Percentiles rank a stretch among this genome's conserved stretches.
These are phyloP conservation scores for Corymbia citriodora DNA, from an alignment of 441 rosid species.

Conservation along the genomic window DNA sequence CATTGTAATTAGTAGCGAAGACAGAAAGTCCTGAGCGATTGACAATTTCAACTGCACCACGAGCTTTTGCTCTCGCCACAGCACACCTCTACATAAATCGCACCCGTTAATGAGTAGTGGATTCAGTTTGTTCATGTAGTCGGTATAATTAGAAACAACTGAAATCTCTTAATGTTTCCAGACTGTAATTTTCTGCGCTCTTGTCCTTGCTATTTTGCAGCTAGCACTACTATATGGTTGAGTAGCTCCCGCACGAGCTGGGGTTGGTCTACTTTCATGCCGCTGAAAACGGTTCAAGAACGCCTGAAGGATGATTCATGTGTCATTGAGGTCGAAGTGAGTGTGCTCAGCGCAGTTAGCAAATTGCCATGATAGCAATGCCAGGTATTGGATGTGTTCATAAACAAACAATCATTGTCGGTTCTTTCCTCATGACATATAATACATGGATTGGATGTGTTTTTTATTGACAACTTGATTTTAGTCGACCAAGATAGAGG, in stretches of 20 bases:
- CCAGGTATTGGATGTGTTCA: not conserved
- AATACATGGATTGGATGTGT: not conserved
- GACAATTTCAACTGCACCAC: not conserved
- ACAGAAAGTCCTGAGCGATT: not conserved
- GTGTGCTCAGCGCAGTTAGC: not conserved
- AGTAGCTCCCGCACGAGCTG: not conserved
- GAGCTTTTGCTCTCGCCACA: not conserved
- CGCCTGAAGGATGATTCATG: not conserved
- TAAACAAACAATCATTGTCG: not conserved
- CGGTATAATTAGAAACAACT: not conserved
- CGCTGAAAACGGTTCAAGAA: not conserved
- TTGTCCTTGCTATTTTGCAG: not conserved
- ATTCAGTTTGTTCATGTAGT: not conserved
- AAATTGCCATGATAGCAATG: not conserved
- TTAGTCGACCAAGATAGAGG: accelerated
- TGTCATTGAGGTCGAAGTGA: not conserved
- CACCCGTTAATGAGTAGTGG: not conserved
- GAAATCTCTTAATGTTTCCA: not conserved
- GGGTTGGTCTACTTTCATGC: not conserved
- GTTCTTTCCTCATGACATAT: not conserved
- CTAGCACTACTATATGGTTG: not conserved
- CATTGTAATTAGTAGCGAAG: not conserved
- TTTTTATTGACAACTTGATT: not conserved
- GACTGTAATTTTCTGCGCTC: not conserved
- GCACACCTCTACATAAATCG: not conserved